These are phyloP conservation scores for Metarhizium anisopliae DNA, from an alignment of 2,329 filamentous ascomycete species.

Conservation along the genomic window DNA sequence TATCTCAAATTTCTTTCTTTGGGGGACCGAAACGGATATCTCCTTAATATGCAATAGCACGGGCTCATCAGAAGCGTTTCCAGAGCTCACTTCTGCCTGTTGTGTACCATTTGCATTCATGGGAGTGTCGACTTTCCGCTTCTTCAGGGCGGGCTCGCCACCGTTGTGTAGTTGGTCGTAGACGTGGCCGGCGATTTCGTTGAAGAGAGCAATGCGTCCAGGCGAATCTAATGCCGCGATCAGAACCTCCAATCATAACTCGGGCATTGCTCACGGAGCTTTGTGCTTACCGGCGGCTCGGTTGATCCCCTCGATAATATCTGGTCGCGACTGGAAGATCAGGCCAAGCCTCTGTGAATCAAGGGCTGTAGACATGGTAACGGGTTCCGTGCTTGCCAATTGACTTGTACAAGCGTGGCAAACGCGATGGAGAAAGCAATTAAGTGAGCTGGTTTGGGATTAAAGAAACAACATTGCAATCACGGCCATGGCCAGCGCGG, in stretches of 20 bases:
- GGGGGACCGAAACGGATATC: constrained; percentile 57
- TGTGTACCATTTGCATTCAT: constrained; percentile 12
- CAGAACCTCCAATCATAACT: not conserved
- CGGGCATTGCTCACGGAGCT: not conserved
- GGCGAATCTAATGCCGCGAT: constrained; percentile 34
- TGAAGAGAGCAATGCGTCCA: constrained; percentile 42
- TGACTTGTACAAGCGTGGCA: not conserved
- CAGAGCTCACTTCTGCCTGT: not conserved
- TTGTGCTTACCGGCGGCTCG: constrained; percentile 38
- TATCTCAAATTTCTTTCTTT: constrained; percentile 59
- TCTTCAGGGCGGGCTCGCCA: constrained; percentile 41
- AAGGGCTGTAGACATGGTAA: constrained; percentile 32
- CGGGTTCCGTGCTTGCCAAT: not conserved
- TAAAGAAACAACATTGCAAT: not conserved
- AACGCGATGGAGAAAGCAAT: constrained; percentile 5
- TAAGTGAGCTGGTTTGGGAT: not conserved
- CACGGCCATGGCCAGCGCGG: not conserved
- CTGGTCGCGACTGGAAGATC: constrained; percentile 47
- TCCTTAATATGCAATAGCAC: constrained; percentile 54
- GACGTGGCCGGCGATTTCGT: constrained; percentile 44
- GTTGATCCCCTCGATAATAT: constrained; percentile 45
- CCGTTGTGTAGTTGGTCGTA: constrained; percentile 32
- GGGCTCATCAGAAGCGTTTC: constrained; percentile 36
- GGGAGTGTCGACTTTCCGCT: constrained; percentile 39
- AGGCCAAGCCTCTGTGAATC: constrained; percentile 40